Conservation (phyloP, 257 asterid genomes). For the Galeopsis tetrahit region DNA sequence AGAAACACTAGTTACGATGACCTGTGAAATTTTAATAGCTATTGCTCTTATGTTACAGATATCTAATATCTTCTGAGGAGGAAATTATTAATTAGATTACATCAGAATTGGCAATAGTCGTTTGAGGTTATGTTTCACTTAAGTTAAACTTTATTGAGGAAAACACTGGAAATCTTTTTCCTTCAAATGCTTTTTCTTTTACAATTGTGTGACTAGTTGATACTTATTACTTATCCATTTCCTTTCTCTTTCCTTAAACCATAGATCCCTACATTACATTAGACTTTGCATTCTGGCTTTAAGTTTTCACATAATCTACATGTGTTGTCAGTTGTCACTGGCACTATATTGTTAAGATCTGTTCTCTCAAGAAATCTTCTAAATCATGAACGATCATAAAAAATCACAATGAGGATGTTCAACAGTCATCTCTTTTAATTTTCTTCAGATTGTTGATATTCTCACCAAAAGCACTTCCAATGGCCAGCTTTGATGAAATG, state of each 20-base stretch:
- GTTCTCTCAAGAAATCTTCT: not conserved
- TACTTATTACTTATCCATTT: not conserved
- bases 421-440: not conserved
- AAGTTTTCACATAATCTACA: conserved; percentile 9
- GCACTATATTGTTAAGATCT: conserved; percentile 12
- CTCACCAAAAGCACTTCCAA: not conserved
- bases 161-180: not conserved
- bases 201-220: not conserved
- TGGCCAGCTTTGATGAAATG: not conserved
- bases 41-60: conserved; percentile 5
- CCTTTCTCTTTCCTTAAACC: not conserved
- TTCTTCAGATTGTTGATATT: not conserved
- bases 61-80: not conserved
- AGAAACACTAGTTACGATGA: conserved; percentile 36
- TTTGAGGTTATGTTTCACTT: not conserved
- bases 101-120: not conserved
- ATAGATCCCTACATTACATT: not conserved
- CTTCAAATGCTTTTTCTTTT: not conserved
- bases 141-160: not conserved
- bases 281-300: conserved; percentile 21
- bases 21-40: conserved; percentile 24
- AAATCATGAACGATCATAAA: not conserved
- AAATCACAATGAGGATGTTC: not conserved
- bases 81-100: not conserved
- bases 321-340: conserved; percentile 17